These are phyloP conservation scores for Piromyces finnis DNA, from an alignment of 192 early-diverging fungal species.

Conservation along the genomic window DNA sequence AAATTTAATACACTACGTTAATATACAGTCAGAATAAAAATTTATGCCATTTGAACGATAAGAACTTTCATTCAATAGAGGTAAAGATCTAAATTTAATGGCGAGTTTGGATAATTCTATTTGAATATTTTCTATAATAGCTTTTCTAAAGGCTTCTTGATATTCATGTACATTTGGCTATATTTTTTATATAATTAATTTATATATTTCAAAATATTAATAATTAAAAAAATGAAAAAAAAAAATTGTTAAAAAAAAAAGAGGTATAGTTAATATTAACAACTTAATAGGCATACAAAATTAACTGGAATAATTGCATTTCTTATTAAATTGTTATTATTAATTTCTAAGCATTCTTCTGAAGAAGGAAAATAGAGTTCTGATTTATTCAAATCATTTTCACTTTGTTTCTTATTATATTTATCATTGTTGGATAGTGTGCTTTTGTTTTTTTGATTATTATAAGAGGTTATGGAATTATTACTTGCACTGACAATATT, in stretches of 20 bases:
- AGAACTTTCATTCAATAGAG: not conserved
- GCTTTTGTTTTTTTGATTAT: too few species aligned
- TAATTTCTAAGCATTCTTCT: not conserved
- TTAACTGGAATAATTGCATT: not conserved
- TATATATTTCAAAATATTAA: too few species aligned
- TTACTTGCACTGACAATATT: too few species aligned
- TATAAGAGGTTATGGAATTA: too few species aligned
- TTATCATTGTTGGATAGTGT: too few species aligned
- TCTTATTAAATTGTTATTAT: not conserved
- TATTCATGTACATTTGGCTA: not conserved
- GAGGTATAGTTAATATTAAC: not conserved
- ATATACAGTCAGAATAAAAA: not conserved
- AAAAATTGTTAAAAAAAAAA: not conserved
- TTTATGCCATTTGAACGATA: not conserved
- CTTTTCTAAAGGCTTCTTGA: not conserved
- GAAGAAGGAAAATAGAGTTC: not conserved
- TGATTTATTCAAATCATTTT: not conserved
- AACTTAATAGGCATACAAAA: too few species aligned
- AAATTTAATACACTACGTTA: not conserved
- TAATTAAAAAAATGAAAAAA: too few species aligned
- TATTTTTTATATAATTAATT: too few species aligned
- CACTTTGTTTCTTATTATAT: too few species aligned
- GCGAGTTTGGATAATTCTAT: not conserved
- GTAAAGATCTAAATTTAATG: not conserved
- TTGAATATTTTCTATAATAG: not conserved